Evolutionary conservation across 2,329 filamentous ascomycete genomes (phyloP), one percentile per base, ranked within the genome.

Genomic region (Tolypocladium ophioglossoides): DNA sequence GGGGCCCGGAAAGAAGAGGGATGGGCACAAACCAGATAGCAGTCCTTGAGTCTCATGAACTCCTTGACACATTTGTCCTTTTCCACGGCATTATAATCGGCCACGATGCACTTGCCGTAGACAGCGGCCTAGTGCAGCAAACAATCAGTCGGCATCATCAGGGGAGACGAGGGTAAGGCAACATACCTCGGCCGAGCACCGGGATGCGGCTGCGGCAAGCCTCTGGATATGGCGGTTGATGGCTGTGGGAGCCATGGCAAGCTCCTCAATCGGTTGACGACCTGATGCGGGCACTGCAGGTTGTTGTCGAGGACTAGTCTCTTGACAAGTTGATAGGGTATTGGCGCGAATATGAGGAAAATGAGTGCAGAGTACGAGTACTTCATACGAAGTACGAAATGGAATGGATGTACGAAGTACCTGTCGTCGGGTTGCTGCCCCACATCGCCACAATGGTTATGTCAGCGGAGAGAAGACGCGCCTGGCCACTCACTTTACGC

Each of bases 41-140:
- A 97, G 61, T 95, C 78, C 68, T 95, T 96, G 50, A 97, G 70
- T 60, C 75, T 83, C 70, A 94, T 75, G 62, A 99, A 97, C 66
- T 96, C 91, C 55, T 83, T 83, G 5, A 79, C 78, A 66, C 94
- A 99, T 76, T 94, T 94, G 66, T 96, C 89, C 67, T 95, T 95
- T 62, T 91, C 82, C 3, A 96, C 83, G 4, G 90, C 83, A 66
- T 92, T 92, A 72, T 95, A 97, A 66, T 97, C 92, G 40, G 83
- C 82, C 51, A 92, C 80, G 59, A 99, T 85, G 68, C 94, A 99
- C 76, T 91, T 91, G 61, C 92, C 94, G 66, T 97, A 99, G 14
- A 82, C 76, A 3, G 89, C 78, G 52, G 89, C 87, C 92, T 97
- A 48, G 37, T 38, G 22, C 16, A 41, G 22, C 20, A 27, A n/a